Conservation (phyloP, 1,284 basidiomycete species). For the Anthracocystis panici-leucophaei region DNA sequence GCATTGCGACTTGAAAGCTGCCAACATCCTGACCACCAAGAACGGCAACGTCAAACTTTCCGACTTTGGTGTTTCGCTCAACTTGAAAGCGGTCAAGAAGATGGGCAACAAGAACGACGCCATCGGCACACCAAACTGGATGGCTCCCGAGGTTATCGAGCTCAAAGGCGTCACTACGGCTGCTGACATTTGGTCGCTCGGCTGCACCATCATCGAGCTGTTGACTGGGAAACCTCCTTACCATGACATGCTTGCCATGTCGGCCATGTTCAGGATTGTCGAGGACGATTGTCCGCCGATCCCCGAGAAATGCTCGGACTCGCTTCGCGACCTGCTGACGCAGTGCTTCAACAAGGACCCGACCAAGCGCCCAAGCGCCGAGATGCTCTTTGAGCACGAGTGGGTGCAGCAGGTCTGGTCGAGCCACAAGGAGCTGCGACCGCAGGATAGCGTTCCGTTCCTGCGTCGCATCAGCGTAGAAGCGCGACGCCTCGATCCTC, state of each 20-base stretch:
- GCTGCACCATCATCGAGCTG: slow-evolving; percentile 91
- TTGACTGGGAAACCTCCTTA: slow-evolving; percentile 92
- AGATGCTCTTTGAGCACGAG: slow-evolving; percentile 84
- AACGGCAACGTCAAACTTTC: slow-evolving; percentile 73
- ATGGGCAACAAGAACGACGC: slow-evolving; percentile 76
- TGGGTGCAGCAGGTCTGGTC: slow-evolving; percentile 87
- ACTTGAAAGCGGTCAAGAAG: slow-evolving; percentile 73
- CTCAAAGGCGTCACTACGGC: slow-evolving; percentile 74
- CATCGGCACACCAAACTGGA: slow-evolving; percentile 96
- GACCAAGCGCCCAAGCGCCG: slow-evolving; percentile 80
- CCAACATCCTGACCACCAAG: slow-evolving; percentile 75
- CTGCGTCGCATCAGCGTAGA: slow-evolving; percentile 88
- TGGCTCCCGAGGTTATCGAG: slow-evolving; percentile 94
- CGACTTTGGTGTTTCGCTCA: slow-evolving; percentile 73
- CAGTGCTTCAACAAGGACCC: slow-evolving; percentile 92
- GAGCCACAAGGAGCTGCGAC: slow-evolving; percentile 75
- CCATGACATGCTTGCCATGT: slow-evolving; percentile 74
- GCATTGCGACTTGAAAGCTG: slow-evolving; percentile 74
- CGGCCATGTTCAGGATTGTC: slow-evolving; percentile 88
- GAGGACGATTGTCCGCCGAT: slow-evolving; percentile 89
- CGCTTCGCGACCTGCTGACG: slow-evolving; percentile 81
- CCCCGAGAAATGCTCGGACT: slow-evolving; percentile 80
- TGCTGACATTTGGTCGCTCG: slow-evolving; percentile 87
- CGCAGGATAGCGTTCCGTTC: slow-evolving; percentile 94
- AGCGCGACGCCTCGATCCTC: slow-evolving; percentile 75